A percentile compares a stretch with the other conserved stretches of the same genome.
These are phyloP conservation scores for Ambrosia hybrid DNA, from an alignment of 140 eudicot species.

Conservation along the genomic window DNA sequence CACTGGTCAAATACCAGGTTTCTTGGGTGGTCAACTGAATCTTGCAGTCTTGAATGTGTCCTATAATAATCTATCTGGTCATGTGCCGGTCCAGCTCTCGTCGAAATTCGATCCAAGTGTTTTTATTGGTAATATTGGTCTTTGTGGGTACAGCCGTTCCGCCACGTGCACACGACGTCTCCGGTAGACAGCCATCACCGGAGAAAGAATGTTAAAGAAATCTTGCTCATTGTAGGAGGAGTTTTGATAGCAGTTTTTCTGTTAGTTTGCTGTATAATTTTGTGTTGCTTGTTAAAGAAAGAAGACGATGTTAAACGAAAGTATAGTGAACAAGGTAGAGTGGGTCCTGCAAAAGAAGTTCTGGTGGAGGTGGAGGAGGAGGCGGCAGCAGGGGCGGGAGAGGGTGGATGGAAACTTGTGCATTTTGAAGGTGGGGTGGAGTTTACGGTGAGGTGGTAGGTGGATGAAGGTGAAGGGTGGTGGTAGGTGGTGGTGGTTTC, in stretches of 20 bases:
- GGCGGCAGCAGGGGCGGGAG: constrained; percentile 47
- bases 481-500: too few species aligned
- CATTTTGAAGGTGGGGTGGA: constrained; percentile 90
- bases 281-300: constrained; percentile 68
- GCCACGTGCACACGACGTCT: constrained; percentile 52
- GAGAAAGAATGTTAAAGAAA: constrained; percentile 49
- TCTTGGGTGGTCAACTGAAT: constrained; percentile 58
- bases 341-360: constrained; percentile 52
- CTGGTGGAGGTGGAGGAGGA: constrained; percentile 58
- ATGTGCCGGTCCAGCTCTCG: constrained; percentile 58
- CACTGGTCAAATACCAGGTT: constrained; percentile 65
- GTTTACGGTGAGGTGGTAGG: constrained; percentile 84
- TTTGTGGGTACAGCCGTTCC: constrained; percentile 77
- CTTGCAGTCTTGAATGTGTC: constrained; percentile 78
- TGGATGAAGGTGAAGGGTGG: too few species aligned
- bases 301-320: constrained; percentile 38
- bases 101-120: constrained; percentile 68
- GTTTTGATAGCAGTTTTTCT: constrained; percentile 49
- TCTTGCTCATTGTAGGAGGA: constrained; percentile 75
- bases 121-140: constrained; percentile 71
- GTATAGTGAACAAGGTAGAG: constrained; percentile 37
- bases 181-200: constrained; percentile 37
- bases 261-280: constrained; percentile 58
- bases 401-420: constrained; percentile 85
- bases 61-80: constrained; percentile 76